Percentiles rank a stretch among this genome's conserved stretches.
Conservation (phyloP, 805 yeast genomes). For the Maudiozyma barnettii region DNA sequence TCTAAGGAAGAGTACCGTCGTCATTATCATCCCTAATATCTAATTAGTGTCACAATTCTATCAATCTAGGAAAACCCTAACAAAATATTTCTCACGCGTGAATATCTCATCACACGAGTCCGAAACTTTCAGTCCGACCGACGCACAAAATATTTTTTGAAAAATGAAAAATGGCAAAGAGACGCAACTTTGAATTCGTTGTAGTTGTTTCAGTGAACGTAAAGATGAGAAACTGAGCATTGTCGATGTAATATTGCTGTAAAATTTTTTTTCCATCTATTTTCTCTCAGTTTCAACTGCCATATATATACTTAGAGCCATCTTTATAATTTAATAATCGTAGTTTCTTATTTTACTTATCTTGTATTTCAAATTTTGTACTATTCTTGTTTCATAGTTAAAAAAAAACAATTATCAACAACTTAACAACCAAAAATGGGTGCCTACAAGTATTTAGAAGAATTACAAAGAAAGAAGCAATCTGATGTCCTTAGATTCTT, state of each 20-base stretch:
- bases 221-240: no score
- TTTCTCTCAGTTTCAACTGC: no score
- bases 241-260: no score
- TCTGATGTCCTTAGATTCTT: constrained; percentile 98
- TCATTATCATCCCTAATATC: no score
- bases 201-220: no score
- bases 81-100: background rate
- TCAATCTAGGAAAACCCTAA: no score
- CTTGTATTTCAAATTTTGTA: background rate
- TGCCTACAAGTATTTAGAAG: constrained; percentile 99
- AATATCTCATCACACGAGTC: background rate
- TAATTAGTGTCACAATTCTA: no score
- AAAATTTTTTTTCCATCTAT: no score
- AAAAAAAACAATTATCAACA: constrained; percentile 8
- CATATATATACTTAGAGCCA: no score
- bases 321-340: background rate
- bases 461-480: constrained; percentile 99
- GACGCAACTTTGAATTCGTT: no score
- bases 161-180: no score
- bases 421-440: constrained; percentile 54
- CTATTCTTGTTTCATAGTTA: background rate
- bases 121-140: background rate
- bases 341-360: background rate
- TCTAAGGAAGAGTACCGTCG: no score
- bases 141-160: background rate